Percentiles rank a stretch among this genome's conserved stretches.
phyloP scores from a whole-genome alignment of 345 rosid species.

The Eucalyptus polybractea region DNA sequence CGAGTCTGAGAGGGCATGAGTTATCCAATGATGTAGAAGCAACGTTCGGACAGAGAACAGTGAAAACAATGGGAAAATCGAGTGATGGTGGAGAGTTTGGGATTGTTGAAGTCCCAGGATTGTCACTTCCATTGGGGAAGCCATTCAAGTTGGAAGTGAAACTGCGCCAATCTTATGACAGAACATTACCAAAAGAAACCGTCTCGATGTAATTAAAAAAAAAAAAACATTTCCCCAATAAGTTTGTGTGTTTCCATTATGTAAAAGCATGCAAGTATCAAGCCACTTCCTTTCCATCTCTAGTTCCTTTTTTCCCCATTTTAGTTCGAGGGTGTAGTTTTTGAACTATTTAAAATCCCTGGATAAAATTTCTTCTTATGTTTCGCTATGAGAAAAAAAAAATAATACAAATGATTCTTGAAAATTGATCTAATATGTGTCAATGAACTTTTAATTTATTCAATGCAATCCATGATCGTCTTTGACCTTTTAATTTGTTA shows the following conservation, averaged over 20 bases:
- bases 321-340: background rate
- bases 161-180: background rate
- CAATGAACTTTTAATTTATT: no score
- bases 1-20: constrained; percentile 8
- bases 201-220: background rate
- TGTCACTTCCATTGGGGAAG: constrained; percentile 18
- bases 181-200: background rate
- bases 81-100: background rate
- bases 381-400: no score
- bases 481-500: no score
- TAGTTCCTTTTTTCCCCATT: background rate
- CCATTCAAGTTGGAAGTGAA: constrained; percentile 28
- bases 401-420: no score
- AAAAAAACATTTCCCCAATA: background rate
- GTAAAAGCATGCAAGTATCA: background rate
- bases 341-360: background rate
- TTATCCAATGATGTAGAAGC: background rate
- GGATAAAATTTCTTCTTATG: background rate
- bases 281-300: background rate
- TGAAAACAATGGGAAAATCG: background rate
- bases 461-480: no score
- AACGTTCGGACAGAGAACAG: background rate
- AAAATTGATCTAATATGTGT: no score
- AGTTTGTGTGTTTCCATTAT: background rate
- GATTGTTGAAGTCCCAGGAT: background rate